Conservation (phyloP, 2,329 filamentous ascomycete genomes). For the Plenodomus tracheiphilus region DNA sequence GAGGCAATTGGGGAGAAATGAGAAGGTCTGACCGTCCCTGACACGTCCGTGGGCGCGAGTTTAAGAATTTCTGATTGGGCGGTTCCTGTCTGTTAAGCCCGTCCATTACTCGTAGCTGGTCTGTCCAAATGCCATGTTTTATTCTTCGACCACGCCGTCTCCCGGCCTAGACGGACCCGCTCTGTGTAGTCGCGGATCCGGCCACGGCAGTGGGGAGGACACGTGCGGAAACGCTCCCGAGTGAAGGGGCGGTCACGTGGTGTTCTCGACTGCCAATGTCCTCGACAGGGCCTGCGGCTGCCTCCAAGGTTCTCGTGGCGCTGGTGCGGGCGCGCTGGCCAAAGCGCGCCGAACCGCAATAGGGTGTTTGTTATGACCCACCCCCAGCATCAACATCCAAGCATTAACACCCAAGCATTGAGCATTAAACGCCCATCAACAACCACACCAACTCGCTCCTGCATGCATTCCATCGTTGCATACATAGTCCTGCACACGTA, state of each 20-base stretch:
- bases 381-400: conserved; percentile 9
- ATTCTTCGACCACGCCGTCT: neutral
- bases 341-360: conserved; percentile 12
- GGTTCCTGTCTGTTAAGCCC: neutral
- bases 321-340: conserved; percentile 5
- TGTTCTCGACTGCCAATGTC: neutral
- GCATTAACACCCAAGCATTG: conserved; percentile 23
- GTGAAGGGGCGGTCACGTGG: conserved; percentile 20
- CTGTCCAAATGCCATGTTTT: neutral
- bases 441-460: conserved; percentile 11
- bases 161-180: neutral
- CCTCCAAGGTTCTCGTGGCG: too few relatives aligned
- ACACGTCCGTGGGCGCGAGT: conserved; percentile 7
- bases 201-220: neutral
- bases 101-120: neutral
- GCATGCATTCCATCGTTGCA: conserved; percentile 20
- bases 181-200: neutral
- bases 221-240: conserved; percentile 3
- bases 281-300: too few relatives aligned
- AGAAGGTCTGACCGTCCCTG: neutral
- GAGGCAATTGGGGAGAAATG: conserved; percentile 1
- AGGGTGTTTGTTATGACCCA: conserved; percentile 24
- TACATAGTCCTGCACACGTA: conserved; percentile 8
- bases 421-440: neutral
- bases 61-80: conserved; percentile 8